Conservation (phyloP, 2,329 filamentous ascomycete genomes). For the Parascedosporium putredinis region DNA sequence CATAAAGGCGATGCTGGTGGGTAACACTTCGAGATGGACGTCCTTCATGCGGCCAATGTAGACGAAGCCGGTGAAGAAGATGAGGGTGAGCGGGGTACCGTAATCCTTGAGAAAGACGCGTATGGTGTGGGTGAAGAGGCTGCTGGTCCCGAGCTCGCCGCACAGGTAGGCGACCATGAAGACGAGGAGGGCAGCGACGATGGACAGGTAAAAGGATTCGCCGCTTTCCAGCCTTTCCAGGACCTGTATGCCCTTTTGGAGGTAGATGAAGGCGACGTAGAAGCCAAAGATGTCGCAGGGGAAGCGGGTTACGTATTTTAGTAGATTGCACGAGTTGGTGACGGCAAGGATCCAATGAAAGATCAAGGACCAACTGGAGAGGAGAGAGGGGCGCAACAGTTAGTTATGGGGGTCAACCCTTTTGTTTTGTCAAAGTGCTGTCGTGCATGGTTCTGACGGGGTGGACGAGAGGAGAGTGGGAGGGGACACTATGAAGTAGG, state of each 20-base stretch:
- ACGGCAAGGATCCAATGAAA: conserved; percentile 78
- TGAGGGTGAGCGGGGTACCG: conserved; percentile 68
- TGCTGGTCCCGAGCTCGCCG: conserved; percentile 58
- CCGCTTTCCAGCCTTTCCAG: conserved; percentile 61
- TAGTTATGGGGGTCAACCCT: too few relatives aligned
- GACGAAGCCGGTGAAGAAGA: conserved; percentile 87
- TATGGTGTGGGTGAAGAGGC: conserved; percentile 63
- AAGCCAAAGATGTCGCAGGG: conserved; percentile 92
- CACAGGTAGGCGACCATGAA: conserved; percentile 67
- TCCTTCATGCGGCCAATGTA: conserved; percentile 74
- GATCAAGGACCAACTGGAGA: conserved; percentile 61
- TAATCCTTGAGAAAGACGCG: conserved; percentile 84
- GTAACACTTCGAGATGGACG: conserved; percentile 59
- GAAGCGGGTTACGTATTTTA: conserved; percentile 85
- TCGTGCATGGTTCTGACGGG: too few relatives aligned
- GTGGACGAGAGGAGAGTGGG: too few relatives aligned
- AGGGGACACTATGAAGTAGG: background rate
- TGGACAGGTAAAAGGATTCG: conserved; percentile 66
- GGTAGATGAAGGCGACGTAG: conserved; percentile 84
- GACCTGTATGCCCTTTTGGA: conserved; percentile 85
- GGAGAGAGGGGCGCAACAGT: background rate
- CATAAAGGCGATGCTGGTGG: conserved; percentile 66
- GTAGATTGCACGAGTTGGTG: conserved; percentile 76
- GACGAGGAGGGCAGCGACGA: conserved; percentile 66
- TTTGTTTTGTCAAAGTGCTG: too few relatives aligned